Conservation (phyloP, 139 green algal genomes). For the Pleodorina starrii region DNA sequence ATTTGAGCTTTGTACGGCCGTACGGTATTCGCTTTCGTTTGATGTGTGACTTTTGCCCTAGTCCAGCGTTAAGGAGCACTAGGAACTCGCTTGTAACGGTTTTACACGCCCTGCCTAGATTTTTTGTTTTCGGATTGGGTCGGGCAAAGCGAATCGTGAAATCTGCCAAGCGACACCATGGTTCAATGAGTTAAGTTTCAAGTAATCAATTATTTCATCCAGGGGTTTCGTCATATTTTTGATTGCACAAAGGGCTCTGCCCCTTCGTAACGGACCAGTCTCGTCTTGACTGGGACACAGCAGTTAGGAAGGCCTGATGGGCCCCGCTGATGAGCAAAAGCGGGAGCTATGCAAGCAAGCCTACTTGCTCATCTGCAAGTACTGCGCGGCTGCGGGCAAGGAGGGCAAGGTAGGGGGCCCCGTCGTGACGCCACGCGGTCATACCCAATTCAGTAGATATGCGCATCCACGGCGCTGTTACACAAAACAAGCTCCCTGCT, state of each 20-base stretch:
- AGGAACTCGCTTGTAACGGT: too few relatives aligned
- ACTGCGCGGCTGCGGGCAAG: conserved; percentile 12
- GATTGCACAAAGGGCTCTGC: background rate
- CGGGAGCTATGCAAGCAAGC: conserved; percentile 42
- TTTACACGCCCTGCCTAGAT: too few relatives aligned
- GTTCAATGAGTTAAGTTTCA: background rate
- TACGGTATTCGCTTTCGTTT: too few relatives aligned
- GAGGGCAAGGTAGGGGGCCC: conserved; percentile 33
- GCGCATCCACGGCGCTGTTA: too few relatives aligned
- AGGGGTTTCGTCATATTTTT: background rate
- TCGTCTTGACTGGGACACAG: background rate
- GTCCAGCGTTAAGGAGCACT: too few relatives aligned
- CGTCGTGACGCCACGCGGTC: background rate
- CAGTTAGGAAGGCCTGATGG: background rate
- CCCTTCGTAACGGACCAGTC: background rate
- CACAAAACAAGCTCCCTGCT: too few relatives aligned
- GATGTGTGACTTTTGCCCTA: too few relatives aligned
- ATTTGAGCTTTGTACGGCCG: too few relatives aligned
- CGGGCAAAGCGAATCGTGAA: background rate
- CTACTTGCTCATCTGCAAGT: conserved; percentile 32
- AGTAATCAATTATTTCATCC: background rate
- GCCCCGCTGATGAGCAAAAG: conserved; percentile 22
- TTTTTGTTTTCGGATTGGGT: too few relatives aligned
- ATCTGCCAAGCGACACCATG: background rate
- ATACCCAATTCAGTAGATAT: background rate